phyloP scores from a whole-genome alignment of 257 asterid genomes.

The Solanum commersonii region DNA sequence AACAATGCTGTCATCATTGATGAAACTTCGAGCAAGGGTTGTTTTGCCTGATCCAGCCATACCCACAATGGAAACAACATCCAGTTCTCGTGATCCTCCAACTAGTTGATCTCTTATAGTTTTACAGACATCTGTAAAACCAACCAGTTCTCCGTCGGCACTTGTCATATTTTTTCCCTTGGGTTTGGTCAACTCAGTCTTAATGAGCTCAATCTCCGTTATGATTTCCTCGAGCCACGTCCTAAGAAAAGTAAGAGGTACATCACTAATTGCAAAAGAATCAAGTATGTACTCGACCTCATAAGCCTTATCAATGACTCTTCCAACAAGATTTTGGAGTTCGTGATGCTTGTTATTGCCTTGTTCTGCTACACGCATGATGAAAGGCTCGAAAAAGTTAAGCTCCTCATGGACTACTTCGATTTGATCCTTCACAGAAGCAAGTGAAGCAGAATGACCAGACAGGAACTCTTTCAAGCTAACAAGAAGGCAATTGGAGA shows the following conservation, averaged over 20 bases:
- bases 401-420: background rate
- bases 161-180: background rate
- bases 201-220: background rate
- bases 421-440: background rate
- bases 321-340: background rate
- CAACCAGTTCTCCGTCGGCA: background rate
- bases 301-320: background rate
- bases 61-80: conserved; percentile 9
- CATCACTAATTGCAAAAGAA: background rate
- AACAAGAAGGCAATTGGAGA: background rate
- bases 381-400: background rate
- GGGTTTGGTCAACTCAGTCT: background rate
- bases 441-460: background rate
- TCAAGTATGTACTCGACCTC: background rate
- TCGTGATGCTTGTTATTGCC: background rate
- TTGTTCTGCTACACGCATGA: background rate
- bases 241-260: background rate
- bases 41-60: conserved; percentile 13
- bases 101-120: background rate
- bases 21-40: background rate
- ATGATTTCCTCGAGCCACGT: background rate
- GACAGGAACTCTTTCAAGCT: background rate
- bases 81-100: background rate
- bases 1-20: background rate
- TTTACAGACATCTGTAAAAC: background rate